Percentiles rank a stretch among this genome's conserved stretches.
Evolutionary conservation across 2,329 filamentous ascomycete species (phyloP).

Genomic region (Drechmeria coniospora): DNA sequence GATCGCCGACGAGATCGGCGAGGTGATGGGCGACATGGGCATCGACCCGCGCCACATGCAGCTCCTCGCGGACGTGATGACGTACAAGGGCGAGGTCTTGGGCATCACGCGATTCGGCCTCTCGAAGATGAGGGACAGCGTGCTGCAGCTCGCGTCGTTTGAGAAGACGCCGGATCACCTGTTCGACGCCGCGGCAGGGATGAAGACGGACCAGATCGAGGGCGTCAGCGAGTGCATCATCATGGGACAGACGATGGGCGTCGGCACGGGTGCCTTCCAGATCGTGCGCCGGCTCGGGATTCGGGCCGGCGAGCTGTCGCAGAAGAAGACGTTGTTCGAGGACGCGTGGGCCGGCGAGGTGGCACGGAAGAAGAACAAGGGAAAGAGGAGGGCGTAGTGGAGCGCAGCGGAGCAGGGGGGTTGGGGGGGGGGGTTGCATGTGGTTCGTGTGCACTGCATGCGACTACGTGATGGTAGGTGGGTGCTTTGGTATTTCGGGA

Average conservation of each 20-base stretch:
- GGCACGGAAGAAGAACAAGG: conserved; percentile 4
- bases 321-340: conserved; percentile 55
- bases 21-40: conserved; percentile 85
- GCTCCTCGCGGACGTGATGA: conserved; percentile 94
- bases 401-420: no score
- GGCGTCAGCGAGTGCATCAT: conserved; percentile 96
- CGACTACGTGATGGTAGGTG: no score
- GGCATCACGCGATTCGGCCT: conserved; percentile 94
- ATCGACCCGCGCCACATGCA: conserved; percentile 98
- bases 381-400: conserved; percentile 2
- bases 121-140: conserved; percentile 89
- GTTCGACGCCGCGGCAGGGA: conserved; percentile 83
- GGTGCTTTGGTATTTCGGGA: no score
- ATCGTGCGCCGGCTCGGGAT: conserved; percentile 67
- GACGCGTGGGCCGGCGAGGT: conserved; percentile 37
- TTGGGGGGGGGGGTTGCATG: no score
- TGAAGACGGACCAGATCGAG: conserved; percentile 84
- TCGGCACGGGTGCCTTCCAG: conserved; percentile 87
- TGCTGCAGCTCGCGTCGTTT: conserved; percentile 86
- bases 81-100: conserved; percentile 91
- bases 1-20: conserved; percentile 75
- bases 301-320: conserved; percentile 37
- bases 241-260: conserved; percentile 84
- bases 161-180: conserved; percentile 97
- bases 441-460: no score